Percentiles rank a stretch among this genome's conserved stretches.
phyloP scores from a whole-genome alignment of 345 rosid species.

The Conringia planisiliqua region DNA sequence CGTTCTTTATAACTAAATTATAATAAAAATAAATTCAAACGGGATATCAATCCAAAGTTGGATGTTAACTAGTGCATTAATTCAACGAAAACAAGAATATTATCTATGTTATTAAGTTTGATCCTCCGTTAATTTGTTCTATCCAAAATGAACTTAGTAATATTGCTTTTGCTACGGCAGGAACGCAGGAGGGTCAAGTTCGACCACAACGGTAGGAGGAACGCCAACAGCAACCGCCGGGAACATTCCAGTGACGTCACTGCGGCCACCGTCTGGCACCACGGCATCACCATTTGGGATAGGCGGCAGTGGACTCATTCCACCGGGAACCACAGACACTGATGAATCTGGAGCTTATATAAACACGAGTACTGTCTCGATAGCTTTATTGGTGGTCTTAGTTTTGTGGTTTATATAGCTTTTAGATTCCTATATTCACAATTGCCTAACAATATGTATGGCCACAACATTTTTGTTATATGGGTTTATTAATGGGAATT shows the following conservation, averaged over 20 bases:
- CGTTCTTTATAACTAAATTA: background rate
- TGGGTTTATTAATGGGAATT: constrained; percentile 1
- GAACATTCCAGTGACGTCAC: constrained; percentile 22
- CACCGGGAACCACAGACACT: constrained; percentile 27
- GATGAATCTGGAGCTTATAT: constrained; percentile 31
- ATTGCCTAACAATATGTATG: background rate
- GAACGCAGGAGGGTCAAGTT: constrained; percentile 26
- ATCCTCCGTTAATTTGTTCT: background rate
- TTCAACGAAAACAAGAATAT: background rate
- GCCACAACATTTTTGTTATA: constrained; percentile 20
- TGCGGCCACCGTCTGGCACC: constrained; percentile 31
- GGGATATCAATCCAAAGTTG: no score
- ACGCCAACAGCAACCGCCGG: constrained; percentile 22
- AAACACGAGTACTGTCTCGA: background rate
- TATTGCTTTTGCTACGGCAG: constrained; percentile 4
- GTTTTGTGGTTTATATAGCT: constrained; percentile 22
- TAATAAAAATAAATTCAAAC: no score
- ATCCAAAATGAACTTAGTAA: background rate
- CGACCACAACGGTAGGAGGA: constrained; percentile 31
- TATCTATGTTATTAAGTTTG: background rate
- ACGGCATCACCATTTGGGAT: constrained; percentile 25
- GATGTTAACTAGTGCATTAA: background rate
- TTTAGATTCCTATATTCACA: background rate
- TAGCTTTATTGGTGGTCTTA: constrained; percentile 8
- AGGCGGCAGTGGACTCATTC: constrained; percentile 18